phyloP scores from a whole-genome alignment of 305 asterid genomes.

The Euphrasia arctica region DNA sequence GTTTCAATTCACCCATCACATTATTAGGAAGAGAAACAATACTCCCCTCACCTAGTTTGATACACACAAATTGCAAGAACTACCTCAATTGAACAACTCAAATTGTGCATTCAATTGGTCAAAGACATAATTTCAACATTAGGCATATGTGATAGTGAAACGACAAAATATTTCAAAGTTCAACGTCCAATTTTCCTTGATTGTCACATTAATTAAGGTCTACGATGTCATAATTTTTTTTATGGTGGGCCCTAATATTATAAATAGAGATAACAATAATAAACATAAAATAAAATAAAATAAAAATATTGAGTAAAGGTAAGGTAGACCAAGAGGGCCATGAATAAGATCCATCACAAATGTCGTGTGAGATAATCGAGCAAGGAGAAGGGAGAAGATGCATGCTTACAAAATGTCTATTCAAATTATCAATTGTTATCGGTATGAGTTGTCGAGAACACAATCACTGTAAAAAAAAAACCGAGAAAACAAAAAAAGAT shows the following conservation, averaged over 20 bases:
- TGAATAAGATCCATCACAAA: background rate
- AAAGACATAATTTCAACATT: too few species aligned
- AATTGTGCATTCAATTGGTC: too few species aligned
- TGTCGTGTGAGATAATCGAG: background rate
- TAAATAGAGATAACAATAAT: background rate
- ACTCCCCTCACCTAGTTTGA: too few species aligned
- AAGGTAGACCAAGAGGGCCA: background rate
- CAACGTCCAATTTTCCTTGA: too few species aligned
- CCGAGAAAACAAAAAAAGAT: background rate
- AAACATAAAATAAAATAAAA: background rate
- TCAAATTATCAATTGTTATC: constrained; percentile 27
- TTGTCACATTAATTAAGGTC: constrained; percentile 4
- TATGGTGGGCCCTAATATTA: constrained; percentile 3
- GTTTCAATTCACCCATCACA: too few species aligned
- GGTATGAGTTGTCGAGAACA: constrained; percentile 30
- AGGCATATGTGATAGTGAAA: too few species aligned
- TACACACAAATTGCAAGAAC: background rate
- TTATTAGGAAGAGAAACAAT: too few species aligned
- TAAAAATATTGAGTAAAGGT: background rate
- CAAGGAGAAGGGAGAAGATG: constrained; percentile 15
- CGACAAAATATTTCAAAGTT: too few species aligned
- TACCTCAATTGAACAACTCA: too few species aligned
- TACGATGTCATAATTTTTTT: background rate
- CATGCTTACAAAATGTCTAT: constrained; percentile 26
- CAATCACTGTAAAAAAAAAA: background rate